Percentiles rank a stretch among this genome's conserved stretches.
Evolutionary conservation across 495 filamentous ascomycete species (phyloP).

Genomic region (Haplographium delicatum): DNA sequence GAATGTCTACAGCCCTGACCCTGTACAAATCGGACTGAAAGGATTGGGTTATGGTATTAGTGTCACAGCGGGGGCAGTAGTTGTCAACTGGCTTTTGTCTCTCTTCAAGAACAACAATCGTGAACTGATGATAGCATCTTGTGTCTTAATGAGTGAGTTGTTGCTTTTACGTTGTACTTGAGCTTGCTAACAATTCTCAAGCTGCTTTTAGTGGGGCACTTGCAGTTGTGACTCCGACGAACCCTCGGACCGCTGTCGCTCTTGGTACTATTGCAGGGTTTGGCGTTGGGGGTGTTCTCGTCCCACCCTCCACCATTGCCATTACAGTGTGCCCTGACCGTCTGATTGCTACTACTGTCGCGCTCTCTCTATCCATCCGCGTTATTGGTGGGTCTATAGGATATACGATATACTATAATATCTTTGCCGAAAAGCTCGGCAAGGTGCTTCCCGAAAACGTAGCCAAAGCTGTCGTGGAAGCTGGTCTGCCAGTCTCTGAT

Average conservation of each 20-base stretch:
- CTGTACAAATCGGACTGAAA: slow-evolving; percentile 59
- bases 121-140: slow-evolving; percentile 56
- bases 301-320: slow-evolving; percentile 65
- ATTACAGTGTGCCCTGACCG: slow-evolving; percentile 71
- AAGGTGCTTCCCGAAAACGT: slow-evolving; percentile 4
- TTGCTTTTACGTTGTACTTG: too few species aligned
- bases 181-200: too few species aligned
- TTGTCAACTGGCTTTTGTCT: slow-evolving; percentile 57
- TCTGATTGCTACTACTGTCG: slow-evolving; percentile 67
- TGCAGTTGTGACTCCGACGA: slow-evolving; percentile 40
- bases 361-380: slow-evolving; percentile 67
- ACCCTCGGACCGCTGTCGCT: slow-evolving; percentile 57
- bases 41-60: slow-evolving; percentile 62
- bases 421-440: slow-evolving; percentile 50
- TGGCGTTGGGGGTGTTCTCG: slow-evolving; percentile 69
- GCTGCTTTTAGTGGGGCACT: slow-evolving; percentile 61
- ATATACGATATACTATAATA: slow-evolving; percentile 71
- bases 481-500: slow-evolving; percentile 48
- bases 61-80: slow-evolving; percentile 56
- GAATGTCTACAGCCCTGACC: slow-evolving; percentile 69
- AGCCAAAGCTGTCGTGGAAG: slow-evolving; percentile 51
- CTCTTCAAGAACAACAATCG: slow-evolving; percentile 57
- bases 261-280: slow-evolving; percentile 55
- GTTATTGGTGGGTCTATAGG: slow-evolving; percentile 67
- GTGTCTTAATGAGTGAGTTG: slow-evolving; percentile 62